Base-by-base conservation (phyloP, 768 basidiomycete genomes). In the Tricholoma furcatifolium region DNA sequence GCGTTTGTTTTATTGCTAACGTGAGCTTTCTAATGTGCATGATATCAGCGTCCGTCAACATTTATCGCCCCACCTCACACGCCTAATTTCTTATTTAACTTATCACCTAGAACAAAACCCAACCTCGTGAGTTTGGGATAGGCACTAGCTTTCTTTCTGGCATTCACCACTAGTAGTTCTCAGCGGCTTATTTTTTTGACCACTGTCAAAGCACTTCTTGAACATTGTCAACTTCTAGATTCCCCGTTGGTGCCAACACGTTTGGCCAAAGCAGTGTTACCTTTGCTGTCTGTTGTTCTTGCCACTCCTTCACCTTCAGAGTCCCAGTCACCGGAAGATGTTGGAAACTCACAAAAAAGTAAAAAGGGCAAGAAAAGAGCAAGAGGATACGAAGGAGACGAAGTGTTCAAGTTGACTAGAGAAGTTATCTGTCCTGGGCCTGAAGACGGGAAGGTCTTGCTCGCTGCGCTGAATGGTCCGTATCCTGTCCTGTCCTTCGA, bases 341-440 rank as follows among this genome's bases (percentile, higher is more conserved):
- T 53, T 11, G 54, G 58, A 2, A 35, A 59, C 14, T 50, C 59
- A 42, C 69, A 60, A 11, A 73, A 69, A 53, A 71, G 62, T 12
- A 82, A 74, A 63, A 84, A 82, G 60, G 79, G 81, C 50, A 91
- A 83, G 65, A 93, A 89, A 65, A 75, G 85, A 42, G 75, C 78
- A 17, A 79, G 83, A 18, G 84, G 77, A 11, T 91, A 84, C 57
- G 88, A 92, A 66, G 88, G 82, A 9, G 89, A 89, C 49, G 88
- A 87, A 60, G 70, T 87, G 5, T 83, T 93, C 67, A 81, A 77
- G 47, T 60, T 69, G 7, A 65, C 75, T 2, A 71, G 73, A 41
- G 65, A 75, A 41, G 71, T 79, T 7, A 59, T 83, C 17, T 87
- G 80, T 60, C 67, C 75, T 1, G 78, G 76, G 0, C 46, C 51